Evolutionary conservation across 169 alveolate species (phyloP).

Genomic region (Eimeria necatrix): DNA sequence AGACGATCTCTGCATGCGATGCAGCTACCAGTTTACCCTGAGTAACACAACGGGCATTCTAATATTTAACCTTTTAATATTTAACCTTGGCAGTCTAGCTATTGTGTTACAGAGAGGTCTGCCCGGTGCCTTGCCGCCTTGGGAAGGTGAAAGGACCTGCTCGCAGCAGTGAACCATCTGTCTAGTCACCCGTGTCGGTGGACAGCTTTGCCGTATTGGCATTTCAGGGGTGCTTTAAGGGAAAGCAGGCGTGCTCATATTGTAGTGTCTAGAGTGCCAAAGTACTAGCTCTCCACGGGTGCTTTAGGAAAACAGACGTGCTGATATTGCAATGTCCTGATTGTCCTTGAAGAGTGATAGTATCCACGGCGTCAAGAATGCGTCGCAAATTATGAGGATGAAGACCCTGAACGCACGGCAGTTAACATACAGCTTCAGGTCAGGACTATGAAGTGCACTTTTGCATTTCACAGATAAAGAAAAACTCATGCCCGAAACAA

Average conservation of each 20-base stretch:
- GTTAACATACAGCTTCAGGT: not conserved
- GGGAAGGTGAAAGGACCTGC: too few species aligned
- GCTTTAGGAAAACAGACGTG: slow-evolving; percentile 45
- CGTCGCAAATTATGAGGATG: slow-evolving; percentile 15
- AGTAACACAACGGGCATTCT: not conserved
- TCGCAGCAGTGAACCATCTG: not conserved
- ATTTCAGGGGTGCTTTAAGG: too few species aligned
- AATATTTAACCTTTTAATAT: not conserved
- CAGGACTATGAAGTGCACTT: not conserved
- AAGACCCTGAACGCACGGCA: slow-evolving; percentile 51
- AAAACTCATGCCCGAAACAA: not conserved
- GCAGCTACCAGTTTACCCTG: slow-evolving; percentile 74
- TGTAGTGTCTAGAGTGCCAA: not conserved
- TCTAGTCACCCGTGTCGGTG: not conserved
- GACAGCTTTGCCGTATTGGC: not conserved
- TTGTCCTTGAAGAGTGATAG: slow-evolving; percentile 27
- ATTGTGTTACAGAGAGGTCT: too few species aligned
- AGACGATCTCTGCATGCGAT: slow-evolving; percentile 58
- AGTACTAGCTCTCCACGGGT: not conserved
- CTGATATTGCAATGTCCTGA: slow-evolving; percentile 49
- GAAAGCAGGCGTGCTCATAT: too few species aligned
- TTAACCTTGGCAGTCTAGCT: too few species aligned
- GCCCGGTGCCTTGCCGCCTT: too few species aligned
- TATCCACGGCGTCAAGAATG: slow-evolving; percentile 61
- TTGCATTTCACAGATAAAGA: not conserved